A percentile compares a stretch with the other conserved stretches of the same genome.
Conservation (phyloP, 1,284 basidiomycete genomes). For the Amylostereum areolatum region DNA sequence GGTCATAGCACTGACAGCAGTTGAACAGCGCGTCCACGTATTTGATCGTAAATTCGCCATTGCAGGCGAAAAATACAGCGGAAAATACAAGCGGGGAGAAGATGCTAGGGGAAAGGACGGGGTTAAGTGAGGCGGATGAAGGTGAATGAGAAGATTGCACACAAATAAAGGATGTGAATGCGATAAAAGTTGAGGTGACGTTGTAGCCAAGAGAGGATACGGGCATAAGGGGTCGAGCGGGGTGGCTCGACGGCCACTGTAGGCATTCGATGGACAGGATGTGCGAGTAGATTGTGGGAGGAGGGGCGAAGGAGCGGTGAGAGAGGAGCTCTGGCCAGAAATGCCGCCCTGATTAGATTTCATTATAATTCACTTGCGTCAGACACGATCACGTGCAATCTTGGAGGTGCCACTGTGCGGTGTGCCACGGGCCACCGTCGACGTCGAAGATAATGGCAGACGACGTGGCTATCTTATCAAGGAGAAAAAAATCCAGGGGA, state of each 20-base stretch:
- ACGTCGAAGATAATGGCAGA: too few species aligned
- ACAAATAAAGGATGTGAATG: constrained; percentile 53
- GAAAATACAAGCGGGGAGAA: constrained; percentile 73
- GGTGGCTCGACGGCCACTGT: neutral
- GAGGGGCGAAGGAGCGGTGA: too few species aligned
- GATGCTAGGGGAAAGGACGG: constrained; percentile 39
- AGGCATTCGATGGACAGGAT: too few species aligned
- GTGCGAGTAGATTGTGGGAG: neutral
- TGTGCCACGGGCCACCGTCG: too few species aligned
- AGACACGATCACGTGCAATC: too few species aligned
- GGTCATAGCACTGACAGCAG: too few species aligned
- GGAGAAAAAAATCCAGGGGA: too few species aligned
- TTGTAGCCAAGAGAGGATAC: constrained; percentile 24
- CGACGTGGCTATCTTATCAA: too few species aligned
- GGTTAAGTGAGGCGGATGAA: constrained; percentile 4
- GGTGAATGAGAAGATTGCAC: constrained; percentile 5
- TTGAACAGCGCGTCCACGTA: constrained; percentile 76
- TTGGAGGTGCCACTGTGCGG: too few species aligned
- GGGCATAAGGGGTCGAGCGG: neutral
- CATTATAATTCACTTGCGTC: too few species aligned
- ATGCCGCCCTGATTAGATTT: too few species aligned
- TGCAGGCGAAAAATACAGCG: constrained; percentile 68
- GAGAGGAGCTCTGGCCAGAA: too few species aligned
- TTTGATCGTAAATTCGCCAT: constrained; percentile 54
- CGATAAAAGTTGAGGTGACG: constrained; percentile 68